A percentile compares a stretch with the other conserved stretches of the same genome.
Evolutionary conservation across 2,329 filamentous ascomycete species (phyloP).

Genomic region (Exophiala spinifera): DNA sequence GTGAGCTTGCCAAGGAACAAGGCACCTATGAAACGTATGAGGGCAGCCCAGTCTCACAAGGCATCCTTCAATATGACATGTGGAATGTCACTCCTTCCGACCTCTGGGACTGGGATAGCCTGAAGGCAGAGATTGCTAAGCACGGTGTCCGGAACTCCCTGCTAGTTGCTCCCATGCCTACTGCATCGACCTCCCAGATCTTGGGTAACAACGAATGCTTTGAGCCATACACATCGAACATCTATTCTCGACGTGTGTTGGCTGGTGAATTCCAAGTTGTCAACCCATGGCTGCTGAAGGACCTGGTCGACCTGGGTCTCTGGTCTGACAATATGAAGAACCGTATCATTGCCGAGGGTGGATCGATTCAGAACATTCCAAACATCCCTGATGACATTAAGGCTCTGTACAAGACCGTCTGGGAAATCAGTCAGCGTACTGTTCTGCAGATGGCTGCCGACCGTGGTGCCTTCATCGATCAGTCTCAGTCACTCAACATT

Average conservation of each 20-base stretch:
- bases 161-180: slow-evolving; percentile 95
- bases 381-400: slow-evolving; percentile 97
- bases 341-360: slow-evolving; percentile 95
- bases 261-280: slow-evolving; percentile 99
- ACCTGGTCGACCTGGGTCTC: slow-evolving; percentile 93
- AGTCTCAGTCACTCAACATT: slow-evolving; percentile 98
- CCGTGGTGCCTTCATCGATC: slow-evolving; percentile 96
- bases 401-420: slow-evolving; percentile 97
- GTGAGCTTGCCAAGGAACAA: slow-evolving; percentile 76
- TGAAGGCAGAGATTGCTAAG: slow-evolving; percentile 89
- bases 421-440: slow-evolving; percentile 95
- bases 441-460: slow-evolving; percentile 98
- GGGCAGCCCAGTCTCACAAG: slow-evolving; percentile 90
- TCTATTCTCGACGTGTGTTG: slow-evolving; percentile 96
- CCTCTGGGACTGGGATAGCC: slow-evolving; percentile 90
- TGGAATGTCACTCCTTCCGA: slow-evolving; percentile 92
- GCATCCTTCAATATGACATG: slow-evolving; percentile 97
- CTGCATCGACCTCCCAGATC: slow-evolving; percentile 95
- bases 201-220: slow-evolving; percentile 99
- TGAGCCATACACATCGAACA: slow-evolving; percentile 99
- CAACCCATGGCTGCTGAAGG: slow-evolving; percentile 97
- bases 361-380: slow-evolving; percentile 93
- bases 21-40: slow-evolving; percentile 88
- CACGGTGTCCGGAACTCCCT: slow-evolving; percentile 94
- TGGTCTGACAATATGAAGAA: slow-evolving; percentile 99